Evolutionary conservation across 192 early-diverging fungal genomes (phyloP).

Genomic region (Cetraspora pellucida): DNA sequence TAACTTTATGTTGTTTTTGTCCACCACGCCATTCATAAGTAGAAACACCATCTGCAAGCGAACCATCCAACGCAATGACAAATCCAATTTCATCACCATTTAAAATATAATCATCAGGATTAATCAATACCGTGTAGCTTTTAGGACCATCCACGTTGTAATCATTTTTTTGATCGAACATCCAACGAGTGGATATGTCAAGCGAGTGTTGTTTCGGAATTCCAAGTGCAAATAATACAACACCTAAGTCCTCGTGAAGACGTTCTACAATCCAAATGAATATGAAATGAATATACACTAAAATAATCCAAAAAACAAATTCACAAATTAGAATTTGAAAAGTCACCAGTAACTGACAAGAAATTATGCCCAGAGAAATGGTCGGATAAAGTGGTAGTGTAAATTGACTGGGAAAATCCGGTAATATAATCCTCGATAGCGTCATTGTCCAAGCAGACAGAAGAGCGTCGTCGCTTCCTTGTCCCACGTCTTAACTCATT

Average conservation of each 20-base stretch:
- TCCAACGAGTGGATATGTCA: neutral
- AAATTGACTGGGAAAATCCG: constrained; percentile 33
- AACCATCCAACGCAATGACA: constrained; percentile 25
- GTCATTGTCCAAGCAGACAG: neutral
- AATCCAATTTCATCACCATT: constrained; percentile 38
- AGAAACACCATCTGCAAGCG: constrained; percentile 11
- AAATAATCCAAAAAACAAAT: too few species aligned
- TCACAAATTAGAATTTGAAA: neutral
- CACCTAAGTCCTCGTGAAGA: constrained; percentile 13
- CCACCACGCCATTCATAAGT: neutral
- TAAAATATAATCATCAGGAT: constrained; percentile 35
- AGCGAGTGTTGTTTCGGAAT: constrained; percentile 31
- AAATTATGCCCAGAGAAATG: constrained; percentile 16
- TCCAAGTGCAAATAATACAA: constrained; percentile 33
- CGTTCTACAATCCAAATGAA: neutral
- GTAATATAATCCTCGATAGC: constrained; percentile 32
- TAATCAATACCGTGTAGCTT: constrained; percentile 34
- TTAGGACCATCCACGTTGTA: constrained; percentile 7
- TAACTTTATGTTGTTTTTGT: neutral
- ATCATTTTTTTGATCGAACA: neutral
- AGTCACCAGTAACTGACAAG: constrained; percentile 16
- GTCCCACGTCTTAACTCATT: constrained; percentile 11
- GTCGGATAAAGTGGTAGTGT: constrained; percentile 31
- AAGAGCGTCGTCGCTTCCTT: neutral
- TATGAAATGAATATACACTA: neutral